phyloP scores from a whole-genome alignment of 495 filamentous ascomycete species.

The Tetracladium marchalianum region DNA sequence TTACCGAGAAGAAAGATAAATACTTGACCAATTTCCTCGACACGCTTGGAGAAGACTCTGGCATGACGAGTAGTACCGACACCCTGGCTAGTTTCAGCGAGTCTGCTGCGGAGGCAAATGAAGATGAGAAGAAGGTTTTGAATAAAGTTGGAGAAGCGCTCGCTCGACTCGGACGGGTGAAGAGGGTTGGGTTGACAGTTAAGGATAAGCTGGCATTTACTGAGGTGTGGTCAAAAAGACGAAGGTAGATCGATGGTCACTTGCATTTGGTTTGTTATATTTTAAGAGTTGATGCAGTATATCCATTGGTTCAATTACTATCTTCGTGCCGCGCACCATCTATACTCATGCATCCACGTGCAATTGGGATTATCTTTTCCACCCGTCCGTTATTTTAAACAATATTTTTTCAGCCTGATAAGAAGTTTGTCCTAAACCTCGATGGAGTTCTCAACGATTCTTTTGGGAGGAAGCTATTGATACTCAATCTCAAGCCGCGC shows the following conservation, averaged over 20 bases:
- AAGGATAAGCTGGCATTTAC: slow-evolving; percentile 78
- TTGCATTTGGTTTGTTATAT: no score
- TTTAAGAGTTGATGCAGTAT: no score
- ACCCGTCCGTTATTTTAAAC: no score
- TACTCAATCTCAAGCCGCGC: no score
- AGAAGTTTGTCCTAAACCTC: no score
- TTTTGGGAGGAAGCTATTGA: no score
- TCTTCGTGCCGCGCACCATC: no score
- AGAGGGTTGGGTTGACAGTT: slow-evolving; percentile 75
- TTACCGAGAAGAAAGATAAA: slow-evolving; percentile 24
- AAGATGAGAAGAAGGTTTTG: slow-evolving; percentile 50
- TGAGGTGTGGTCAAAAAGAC: slow-evolving; percentile 45
- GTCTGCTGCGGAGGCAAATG: slow-evolving; percentile 30
- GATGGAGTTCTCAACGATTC: no score
- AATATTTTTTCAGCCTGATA: no score
- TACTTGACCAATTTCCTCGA: slow-evolving; percentile 43
- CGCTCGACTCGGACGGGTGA: slow-evolving; percentile 83
- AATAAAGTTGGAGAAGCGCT: slow-evolving; percentile 75
- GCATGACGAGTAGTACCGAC: slow-evolving; percentile 23
- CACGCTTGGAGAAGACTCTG: slow-evolving; percentile 27
- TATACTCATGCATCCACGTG: no score
- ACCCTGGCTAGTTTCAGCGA: slow-evolving; percentile 26
- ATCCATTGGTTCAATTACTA: no score
- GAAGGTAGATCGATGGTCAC: slow-evolving; percentile 12
- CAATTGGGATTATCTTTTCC: no score